phyloP scores from a whole-genome alignment of 345 rosid species.

The Anacardium occidentale region DNA sequence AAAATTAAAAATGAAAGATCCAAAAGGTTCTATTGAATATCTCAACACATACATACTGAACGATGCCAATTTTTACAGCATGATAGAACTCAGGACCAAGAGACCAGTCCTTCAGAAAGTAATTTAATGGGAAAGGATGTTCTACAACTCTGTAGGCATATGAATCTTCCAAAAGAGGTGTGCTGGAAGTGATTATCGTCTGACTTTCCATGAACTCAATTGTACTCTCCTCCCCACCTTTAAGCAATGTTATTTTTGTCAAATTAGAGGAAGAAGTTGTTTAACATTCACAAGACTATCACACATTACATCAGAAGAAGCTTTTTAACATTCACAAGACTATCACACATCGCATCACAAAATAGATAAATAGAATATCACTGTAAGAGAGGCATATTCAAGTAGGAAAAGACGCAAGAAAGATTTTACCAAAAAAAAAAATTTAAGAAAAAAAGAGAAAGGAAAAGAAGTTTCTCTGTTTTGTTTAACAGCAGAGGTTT shows the following conservation, averaged over 20 bases:
- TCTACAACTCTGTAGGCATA: conserved; percentile 86
- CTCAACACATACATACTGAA: conserved; percentile 77
- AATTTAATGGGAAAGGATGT: conserved; percentile 90
- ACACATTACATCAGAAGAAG: conserved; percentile 5
- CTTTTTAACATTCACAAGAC: conserved; percentile 6
- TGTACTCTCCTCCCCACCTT: conserved; percentile 94
- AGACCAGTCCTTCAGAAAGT: conserved; percentile 70
- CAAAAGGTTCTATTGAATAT: conserved; percentile 12
- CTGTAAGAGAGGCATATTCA: not conserved
- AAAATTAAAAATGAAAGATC: conserved; percentile 2
- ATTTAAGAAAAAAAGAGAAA: no score
- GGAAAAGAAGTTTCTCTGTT: not conserved
- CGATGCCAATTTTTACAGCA: conserved; percentile 96
- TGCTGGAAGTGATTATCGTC: conserved; percentile 56
- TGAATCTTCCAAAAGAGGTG: conserved; percentile 85
- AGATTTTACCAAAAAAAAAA: not conserved
- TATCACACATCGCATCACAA: conserved; percentile 11
- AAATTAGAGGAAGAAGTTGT: conserved; percentile 10
- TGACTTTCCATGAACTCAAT: conserved; percentile 92
- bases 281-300: conserved; percentile 8
- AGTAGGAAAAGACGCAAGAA: not conserved
- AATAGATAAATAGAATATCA: not conserved
- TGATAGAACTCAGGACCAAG: conserved; percentile 89
- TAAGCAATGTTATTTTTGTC: conserved; percentile 21
- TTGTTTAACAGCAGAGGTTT: not conserved